These are phyloP conservation scores for Xylariomycetidae sp. DNA, from an alignment of 2,329 filamentous ascomycete genomes.

Conservation along the genomic window DNA sequence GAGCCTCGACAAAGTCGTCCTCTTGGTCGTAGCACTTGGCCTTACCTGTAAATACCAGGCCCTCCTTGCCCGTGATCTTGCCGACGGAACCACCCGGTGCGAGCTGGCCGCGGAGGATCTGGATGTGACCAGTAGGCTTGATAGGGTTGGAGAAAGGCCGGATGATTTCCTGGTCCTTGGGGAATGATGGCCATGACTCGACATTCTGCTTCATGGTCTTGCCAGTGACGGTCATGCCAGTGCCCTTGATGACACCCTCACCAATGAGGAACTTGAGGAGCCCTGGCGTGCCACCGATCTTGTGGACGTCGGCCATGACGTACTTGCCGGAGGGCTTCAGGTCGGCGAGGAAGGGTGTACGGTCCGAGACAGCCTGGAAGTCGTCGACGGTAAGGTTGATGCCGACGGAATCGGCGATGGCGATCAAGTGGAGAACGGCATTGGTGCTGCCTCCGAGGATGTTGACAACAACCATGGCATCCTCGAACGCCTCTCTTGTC, in stretches of 20 bases:
- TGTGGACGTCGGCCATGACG: slow-evolving; percentile 79
- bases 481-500: slow-evolving; percentile 76
- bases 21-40: slow-evolving; percentile 84
- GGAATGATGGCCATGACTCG: slow-evolving; percentile 66
- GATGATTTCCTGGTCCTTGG: slow-evolving; percentile 76
- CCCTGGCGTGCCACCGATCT: slow-evolving; percentile 80
- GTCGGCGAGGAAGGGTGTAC: slow-evolving; percentile 74
- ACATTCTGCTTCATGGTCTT: slow-evolving; percentile 88
- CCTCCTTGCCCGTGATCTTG: slow-evolving; percentile 94
- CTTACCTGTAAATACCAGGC: slow-evolving; percentile 74
- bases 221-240: slow-evolving; percentile 78
- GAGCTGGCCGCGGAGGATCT: slow-evolving; percentile 81
- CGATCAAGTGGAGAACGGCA: slow-evolving; percentile 78
- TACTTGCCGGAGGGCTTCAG: slow-evolving; percentile 83
- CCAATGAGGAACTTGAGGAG: slow-evolving; percentile 85
- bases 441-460: slow-evolving; percentile 83
- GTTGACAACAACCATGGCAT: slow-evolving; percentile 79
- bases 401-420: slow-evolving; percentile 76
- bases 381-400: slow-evolving; percentile 81
- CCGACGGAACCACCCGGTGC: slow-evolving; percentile 84
- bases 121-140: slow-evolving; percentile 81
- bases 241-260: slow-evolving; percentile 76
- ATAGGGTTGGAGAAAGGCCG: slow-evolving; percentile 76
- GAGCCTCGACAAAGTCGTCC: slow-evolving; percentile 69
- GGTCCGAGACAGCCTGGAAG: slow-evolving; percentile 78